Evolutionary conservation across 2,329 filamentous ascomycete genomes (phyloP).

Genomic region (Fusarium subtropicale): DNA sequence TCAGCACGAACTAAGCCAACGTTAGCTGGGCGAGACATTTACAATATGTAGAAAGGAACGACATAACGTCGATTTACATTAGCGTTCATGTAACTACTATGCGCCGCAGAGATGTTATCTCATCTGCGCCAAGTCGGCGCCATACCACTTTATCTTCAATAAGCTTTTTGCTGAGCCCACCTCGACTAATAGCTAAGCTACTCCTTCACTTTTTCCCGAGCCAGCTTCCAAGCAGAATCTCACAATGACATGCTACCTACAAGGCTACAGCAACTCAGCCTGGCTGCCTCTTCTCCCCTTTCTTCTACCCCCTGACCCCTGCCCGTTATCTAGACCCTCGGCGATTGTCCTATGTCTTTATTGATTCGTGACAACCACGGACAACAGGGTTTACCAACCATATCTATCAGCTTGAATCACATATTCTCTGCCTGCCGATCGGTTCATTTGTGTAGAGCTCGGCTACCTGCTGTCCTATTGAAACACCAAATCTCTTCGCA

Average conservation of each 20-base stretch:
- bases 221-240: slow-evolving; percentile 26
- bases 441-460: not conserved
- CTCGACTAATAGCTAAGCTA: slow-evolving; percentile 15
- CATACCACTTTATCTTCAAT: slow-evolving; percentile 43
- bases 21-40: not conserved
- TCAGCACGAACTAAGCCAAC: not conserved
- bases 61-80: not conserved
- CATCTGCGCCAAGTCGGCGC: slow-evolving; percentile 43
- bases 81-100: not conserved
- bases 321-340: not conserved
- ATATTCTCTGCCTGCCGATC: not conserved
- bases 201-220: slow-evolving; percentile 6
- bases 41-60: not conserved
- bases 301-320: not conserved
- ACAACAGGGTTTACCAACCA: not conserved
- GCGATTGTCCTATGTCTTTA: not conserved
- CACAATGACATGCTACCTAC: slow-evolving; percentile 19
- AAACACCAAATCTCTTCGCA: not conserved
- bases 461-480: too few species aligned
- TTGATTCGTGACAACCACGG: not conserved
- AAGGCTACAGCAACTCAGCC: not conserved
- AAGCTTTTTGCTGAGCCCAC: slow-evolving; percentile 47
- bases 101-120: not conserved
- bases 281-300: not conserved
- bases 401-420: not conserved